phyloP scores from a whole-genome alignment of 495 filamentous ascomycete species.

The Penicillium soppii region DNA sequence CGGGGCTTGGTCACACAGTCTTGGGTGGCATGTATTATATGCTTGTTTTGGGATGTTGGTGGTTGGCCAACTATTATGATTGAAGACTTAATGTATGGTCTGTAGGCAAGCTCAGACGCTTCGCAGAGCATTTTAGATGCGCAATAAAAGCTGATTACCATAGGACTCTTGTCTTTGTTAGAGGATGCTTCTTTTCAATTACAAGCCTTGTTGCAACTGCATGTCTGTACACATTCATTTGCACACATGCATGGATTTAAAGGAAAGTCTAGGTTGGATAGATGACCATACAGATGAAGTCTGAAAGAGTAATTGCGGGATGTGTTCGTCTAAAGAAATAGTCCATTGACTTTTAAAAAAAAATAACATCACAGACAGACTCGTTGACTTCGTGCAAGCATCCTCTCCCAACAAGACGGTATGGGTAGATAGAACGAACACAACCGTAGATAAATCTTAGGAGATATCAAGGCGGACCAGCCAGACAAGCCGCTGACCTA shows the following conservation, averaged over 20 bases:
- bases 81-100: background rate
- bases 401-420: background rate
- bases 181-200: too few relatives aligned
- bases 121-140: background rate
- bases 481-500: conserved; percentile 4
- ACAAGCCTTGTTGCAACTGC: too few relatives aligned
- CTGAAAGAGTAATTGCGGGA: too few relatives aligned
- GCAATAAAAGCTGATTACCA: too few relatives aligned
- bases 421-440: conserved; percentile 13
- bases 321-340: background rate
- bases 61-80: background rate
- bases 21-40: background rate
- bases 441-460: background rate
- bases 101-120: background rate
- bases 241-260: too few relatives aligned
- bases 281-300: too few relatives aligned
- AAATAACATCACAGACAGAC: conserved; percentile 8
- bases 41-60: background rate
- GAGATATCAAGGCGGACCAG: conserved; percentile 2
- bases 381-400: conserved; percentile 9
- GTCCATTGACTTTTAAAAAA: conserved; percentile 8
- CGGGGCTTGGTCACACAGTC: background rate
- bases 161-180: too few relatives aligned
- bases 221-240: too few relatives aligned
- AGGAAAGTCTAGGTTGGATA: too few relatives aligned